Evolutionary conservation across 179 eudicot species (phyloP).

Genomic region (Dionaea muscipula): DNA sequence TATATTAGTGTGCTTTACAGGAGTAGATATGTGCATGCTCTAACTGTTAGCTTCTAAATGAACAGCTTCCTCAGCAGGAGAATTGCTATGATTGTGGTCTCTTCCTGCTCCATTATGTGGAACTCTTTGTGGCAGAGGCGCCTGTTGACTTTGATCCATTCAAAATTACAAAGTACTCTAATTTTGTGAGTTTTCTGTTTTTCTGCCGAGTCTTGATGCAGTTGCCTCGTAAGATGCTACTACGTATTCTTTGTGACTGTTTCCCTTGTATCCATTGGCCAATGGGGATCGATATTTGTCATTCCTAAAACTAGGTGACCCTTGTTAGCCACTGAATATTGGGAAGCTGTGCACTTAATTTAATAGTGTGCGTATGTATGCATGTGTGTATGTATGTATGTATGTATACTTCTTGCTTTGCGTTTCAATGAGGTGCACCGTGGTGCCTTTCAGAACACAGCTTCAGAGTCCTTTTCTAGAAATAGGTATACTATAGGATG

Average conservation of each 20-base stretch:
- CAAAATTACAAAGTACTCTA: slow-evolving; percentile 38
- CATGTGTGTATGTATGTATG: too few species aligned
- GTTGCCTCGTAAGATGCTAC: not conserved
- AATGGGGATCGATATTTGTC: not conserved
- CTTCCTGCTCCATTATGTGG: slow-evolving; percentile 93
- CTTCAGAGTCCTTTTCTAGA: too few species aligned
- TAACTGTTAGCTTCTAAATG: slow-evolving; percentile 10
- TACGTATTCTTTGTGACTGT: not conserved
- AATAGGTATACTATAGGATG: too few species aligned
- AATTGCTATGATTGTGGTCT: slow-evolving; percentile 85
- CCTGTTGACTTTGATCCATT: slow-evolving; percentile 58
- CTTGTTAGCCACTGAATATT: too few species aligned
- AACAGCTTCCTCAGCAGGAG: slow-evolving; percentile 93
- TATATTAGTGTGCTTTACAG: too few species aligned
- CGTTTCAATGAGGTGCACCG: too few species aligned
- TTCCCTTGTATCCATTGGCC: not conserved
- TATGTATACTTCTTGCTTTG: too few species aligned
- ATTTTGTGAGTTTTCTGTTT: slow-evolving; percentile 53
- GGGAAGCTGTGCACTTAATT: too few species aligned
- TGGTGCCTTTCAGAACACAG: too few species aligned
- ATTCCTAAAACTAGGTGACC: not conserved
- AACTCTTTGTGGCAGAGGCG: slow-evolving; percentile 59
- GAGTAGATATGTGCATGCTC: not conserved
- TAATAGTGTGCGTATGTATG: too few species aligned
- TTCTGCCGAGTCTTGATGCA: slow-evolving; percentile 4